Evolutionary conservation across 108 stramenopile species (phyloP).

Genomic region (Ochromonas danica): DNA sequence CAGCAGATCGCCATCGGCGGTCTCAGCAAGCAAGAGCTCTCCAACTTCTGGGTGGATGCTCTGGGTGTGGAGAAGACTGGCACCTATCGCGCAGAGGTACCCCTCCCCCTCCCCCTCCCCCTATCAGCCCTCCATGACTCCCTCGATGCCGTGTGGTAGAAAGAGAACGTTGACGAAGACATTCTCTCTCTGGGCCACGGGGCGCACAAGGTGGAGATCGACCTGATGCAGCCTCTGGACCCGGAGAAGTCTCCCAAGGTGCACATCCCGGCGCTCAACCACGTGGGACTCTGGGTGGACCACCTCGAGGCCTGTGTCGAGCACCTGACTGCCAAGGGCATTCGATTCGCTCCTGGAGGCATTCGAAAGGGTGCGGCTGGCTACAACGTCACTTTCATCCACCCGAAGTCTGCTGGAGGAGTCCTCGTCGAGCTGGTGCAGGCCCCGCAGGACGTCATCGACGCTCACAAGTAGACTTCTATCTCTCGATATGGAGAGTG

Average conservation of each 20-base stretch:
- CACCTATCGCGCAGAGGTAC: conserved; percentile 48
- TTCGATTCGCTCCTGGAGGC: conserved; percentile 79
- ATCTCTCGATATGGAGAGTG: too few species aligned
- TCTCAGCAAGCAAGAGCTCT: conserved; percentile 62
- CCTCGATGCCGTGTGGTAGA: too few species aligned
- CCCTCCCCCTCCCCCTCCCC: neutral
- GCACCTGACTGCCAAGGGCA: conserved; percentile 75
- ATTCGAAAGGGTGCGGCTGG: conserved; percentile 90
- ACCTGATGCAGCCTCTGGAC: conserved; percentile 94
- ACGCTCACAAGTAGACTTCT: conserved; percentile 8
- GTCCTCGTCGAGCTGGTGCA: conserved; percentile 96
- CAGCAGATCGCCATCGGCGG: conserved; percentile 94
- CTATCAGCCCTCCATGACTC: conserved; percentile 44
- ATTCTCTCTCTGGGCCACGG: conserved; percentile 74
- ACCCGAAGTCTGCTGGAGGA: conserved; percentile 79
- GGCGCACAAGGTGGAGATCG: conserved; percentile 80
- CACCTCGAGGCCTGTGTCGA: conserved; percentile 73
- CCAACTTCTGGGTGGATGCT: conserved; percentile 72
- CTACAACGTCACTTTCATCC: conserved; percentile 91
- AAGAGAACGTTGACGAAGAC: conserved; percentile 95
- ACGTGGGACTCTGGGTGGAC: conserved; percentile 97
- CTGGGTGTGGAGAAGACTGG: conserved; percentile 73
- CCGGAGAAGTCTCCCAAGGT: conserved; percentile 64
- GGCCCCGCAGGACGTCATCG: conserved; percentile 78
- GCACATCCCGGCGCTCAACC: conserved; percentile 86